These are phyloP conservation scores for Podospora bellae-mahoneyi DNA, from an alignment of 495 filamentous ascomycete genomes.

Conservation along the genomic window DNA sequence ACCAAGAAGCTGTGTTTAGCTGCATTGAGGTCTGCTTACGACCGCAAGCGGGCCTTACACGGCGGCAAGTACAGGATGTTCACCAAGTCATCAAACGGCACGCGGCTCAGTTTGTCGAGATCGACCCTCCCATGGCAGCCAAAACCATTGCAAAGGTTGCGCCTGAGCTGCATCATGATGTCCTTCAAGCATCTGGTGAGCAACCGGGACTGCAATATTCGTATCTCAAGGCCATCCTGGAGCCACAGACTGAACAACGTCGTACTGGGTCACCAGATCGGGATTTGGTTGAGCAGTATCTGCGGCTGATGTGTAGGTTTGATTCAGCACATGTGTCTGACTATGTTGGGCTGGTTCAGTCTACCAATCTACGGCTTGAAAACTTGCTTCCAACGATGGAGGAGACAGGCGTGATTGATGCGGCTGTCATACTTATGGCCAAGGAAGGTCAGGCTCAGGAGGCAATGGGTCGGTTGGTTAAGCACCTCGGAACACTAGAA, in stretches of 20 bases:
- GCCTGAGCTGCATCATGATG: conserved; percentile 65
- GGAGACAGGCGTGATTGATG: conserved; percentile 83
- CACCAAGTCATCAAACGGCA: conserved; percentile 66
- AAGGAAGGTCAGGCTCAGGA: conserved; percentile 79
- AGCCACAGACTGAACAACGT: conserved; percentile 53
- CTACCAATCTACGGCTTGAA: conserved; percentile 76
- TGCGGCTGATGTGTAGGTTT: conserved; percentile 84
- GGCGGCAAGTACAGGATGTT: conserved; percentile 73
- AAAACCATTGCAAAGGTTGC: conserved; percentile 63
- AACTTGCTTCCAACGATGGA: conserved; percentile 84
- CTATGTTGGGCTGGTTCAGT: conserved; percentile 75
- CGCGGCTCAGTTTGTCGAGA: conserved; percentile 62
- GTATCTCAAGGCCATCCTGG: conserved; percentile 76
- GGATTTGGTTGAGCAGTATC: conserved; percentile 77
- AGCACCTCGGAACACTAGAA: conserved; percentile 74
- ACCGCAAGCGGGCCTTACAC: conserved; percentile 62
- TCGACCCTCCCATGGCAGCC: conserved; percentile 68
- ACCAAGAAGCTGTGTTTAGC: conserved; percentile 68
- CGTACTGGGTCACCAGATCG: conserved; percentile 38
- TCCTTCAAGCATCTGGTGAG: conserved; percentile 62
- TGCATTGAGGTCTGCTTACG: conserved; percentile 79
- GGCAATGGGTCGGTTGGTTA: conserved; percentile 79
- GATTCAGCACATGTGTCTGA: conserved; percentile 78
- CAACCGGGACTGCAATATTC: conserved; percentile 65
- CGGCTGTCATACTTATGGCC: conserved; percentile 86